These are phyloP conservation scores for Neurospora terricola DNA, from an alignment of 495 filamentous ascomycete species.

Conservation along the genomic window DNA sequence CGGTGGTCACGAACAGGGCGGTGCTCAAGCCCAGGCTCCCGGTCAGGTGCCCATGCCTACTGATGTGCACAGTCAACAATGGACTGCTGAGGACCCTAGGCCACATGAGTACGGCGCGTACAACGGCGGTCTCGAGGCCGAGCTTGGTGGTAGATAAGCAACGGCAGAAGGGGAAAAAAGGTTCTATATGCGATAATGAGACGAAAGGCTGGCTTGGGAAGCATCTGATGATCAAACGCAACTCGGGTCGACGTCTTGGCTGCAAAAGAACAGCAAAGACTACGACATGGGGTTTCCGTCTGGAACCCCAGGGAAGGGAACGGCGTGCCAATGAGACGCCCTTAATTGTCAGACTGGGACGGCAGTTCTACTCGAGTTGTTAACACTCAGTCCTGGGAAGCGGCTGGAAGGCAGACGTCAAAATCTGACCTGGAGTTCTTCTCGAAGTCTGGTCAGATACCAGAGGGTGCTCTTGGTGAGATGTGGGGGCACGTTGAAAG, in stretches of 20 bases:
- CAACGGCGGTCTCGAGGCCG: slow-evolving; percentile 66
- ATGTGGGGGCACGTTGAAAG: neutral
- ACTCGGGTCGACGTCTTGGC: neutral
- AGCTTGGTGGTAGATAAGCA: slow-evolving; percentile 52
- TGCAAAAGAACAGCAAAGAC: neutral
- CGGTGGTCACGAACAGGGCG: slow-evolving; percentile 18
- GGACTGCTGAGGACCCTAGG: slow-evolving; percentile 75
- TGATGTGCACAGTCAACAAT: slow-evolving; percentile 48
- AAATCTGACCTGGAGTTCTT: neutral
- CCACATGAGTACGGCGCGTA: slow-evolving; percentile 64
- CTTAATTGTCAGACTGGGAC: neutral
- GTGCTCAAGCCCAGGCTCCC: slow-evolving; percentile 19
- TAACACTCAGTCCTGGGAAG: neutral
- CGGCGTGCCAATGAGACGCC: neutral
- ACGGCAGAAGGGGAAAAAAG: neutral
- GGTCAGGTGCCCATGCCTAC: slow-evolving; percentile 61
- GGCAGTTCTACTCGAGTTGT: neutral
- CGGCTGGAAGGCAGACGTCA: neutral
- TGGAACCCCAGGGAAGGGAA: neutral
- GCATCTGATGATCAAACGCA: neutral
- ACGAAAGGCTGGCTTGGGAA: neutral
- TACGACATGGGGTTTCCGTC: neutral
- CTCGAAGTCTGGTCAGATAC: neutral
- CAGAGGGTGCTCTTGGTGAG: neutral
- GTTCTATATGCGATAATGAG: neutral